Percentiles rank a stretch among this genome's conserved stretches.
Conservation (phyloP, 441 rosid species). For the Omphalea diandra region DNA sequence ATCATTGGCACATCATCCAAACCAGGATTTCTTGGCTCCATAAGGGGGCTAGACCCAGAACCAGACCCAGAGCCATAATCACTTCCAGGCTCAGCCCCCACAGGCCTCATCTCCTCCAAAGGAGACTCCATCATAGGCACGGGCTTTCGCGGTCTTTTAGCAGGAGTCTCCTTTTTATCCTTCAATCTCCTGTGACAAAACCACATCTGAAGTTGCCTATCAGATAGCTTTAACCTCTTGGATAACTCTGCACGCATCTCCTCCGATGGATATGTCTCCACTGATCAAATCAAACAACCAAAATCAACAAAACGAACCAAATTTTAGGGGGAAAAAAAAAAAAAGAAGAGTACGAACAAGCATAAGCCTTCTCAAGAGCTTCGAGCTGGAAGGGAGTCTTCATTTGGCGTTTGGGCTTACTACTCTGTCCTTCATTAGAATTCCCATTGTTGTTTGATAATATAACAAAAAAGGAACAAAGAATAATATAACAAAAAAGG, state of each 20-base stretch:
- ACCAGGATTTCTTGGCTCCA: constrained; percentile 49
- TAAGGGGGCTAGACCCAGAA: constrained; percentile 65
- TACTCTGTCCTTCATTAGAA: constrained; percentile 50
- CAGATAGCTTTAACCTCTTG: constrained; percentile 78
- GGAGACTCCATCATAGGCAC: constrained; percentile 44
- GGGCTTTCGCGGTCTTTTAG: constrained; percentile 48
- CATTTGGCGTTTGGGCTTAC: constrained; percentile 96
- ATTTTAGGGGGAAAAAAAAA: too few species aligned
- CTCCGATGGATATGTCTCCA: constrained; percentile 91
- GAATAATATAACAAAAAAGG: constrained; percentile 20
- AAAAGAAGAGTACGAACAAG: constrained; percentile 42
- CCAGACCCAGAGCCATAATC: constrained; percentile 69
- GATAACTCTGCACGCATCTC: constrained; percentile 73
- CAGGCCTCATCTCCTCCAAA: constrained; percentile 37
- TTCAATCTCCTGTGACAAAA: constrained; percentile 97
- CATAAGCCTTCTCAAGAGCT: constrained; percentile 79
- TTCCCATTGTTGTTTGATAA: constrained; percentile 12
- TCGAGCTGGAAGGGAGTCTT: constrained; percentile 94
- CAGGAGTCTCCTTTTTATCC: constrained; percentile 60
- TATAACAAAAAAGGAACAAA: constrained; percentile 17
- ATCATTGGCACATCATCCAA: constrained; percentile 43
- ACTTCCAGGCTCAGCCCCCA: constrained; percentile 42
- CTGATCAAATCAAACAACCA: constrained; percentile 35
- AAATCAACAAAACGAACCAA: constrained; percentile 21
- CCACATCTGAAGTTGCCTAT: constrained; percentile 99